phyloP scores from a whole-genome alignment of 345 rosid species.

The Kandelia obovata region DNA sequence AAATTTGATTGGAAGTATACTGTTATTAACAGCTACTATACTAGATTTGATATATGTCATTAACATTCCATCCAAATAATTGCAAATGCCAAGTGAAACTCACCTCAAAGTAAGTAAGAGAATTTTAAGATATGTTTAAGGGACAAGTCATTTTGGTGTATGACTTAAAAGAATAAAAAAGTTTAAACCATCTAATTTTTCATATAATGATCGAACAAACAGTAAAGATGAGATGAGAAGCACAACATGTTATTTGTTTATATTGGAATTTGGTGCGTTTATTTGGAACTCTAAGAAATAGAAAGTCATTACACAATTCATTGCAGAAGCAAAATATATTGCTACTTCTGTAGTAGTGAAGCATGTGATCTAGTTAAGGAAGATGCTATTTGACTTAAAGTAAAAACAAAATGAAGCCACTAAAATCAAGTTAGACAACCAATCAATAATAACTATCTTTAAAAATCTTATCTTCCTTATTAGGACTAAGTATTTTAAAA shows the following conservation, averaged over 20 bases:
- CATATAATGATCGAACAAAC: neutral
- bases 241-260: neutral
- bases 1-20: neutral
- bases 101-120: neutral
- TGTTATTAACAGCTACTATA: neutral
- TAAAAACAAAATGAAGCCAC: neutral
- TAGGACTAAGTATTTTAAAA: neutral
- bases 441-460: neutral
- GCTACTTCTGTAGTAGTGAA: fast-evolving
- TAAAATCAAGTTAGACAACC: neutral
- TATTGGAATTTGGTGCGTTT: neutral
- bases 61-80: neutral
- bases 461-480: neutral
- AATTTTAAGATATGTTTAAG: neutral
- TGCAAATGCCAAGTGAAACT: neutral
- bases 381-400: neutral
- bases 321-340: neutral
- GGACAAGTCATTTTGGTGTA: neutral
- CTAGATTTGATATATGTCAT: neutral
- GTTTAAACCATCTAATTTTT: neutral
- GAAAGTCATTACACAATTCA: neutral
- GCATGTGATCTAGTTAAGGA: neutral
- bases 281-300: neutral
- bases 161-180: neutral
- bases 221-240: neutral